A percentile compares a stretch with the other conserved stretches of the same genome.
phyloP scores from a whole-genome alignment of 192 early-diverging fungal genomes.

The Linnemannia hyalina region DNA sequence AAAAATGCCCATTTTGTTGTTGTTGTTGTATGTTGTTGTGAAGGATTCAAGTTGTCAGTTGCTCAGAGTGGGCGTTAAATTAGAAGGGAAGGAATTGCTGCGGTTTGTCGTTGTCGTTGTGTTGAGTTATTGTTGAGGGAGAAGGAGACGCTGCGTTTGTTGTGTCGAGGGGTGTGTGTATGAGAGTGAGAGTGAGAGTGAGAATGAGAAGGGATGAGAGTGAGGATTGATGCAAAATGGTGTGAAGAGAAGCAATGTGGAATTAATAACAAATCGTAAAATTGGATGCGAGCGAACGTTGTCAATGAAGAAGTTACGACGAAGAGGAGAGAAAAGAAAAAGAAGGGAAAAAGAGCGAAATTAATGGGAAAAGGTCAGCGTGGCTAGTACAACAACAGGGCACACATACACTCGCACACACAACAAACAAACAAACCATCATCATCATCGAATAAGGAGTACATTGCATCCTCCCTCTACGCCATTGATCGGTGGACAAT shows the following conservation, averaged over 20 bases:
- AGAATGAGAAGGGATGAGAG: background rate
- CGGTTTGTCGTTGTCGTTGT: background rate
- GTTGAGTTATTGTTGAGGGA: background rate
- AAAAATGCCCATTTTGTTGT: constrained; percentile 37
- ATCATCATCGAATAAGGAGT: no score
- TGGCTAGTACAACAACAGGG: background rate
- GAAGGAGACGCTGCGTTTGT: background rate
- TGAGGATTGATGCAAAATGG: background rate
- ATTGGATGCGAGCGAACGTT: no score
- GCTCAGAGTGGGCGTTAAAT: background rate
- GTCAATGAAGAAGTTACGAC: background rate
- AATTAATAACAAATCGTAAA: no score
- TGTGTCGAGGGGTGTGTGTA: background rate
- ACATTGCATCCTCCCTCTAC: no score
- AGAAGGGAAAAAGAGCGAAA: background rate
- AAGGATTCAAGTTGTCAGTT: background rate
- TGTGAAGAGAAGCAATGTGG: background rate
- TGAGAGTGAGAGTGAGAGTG: background rate
- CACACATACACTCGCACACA: background rate
- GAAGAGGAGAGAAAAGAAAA: background rate
- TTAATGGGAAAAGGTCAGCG: background rate
- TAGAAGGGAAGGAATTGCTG: background rate
- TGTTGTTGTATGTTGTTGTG: background rate
- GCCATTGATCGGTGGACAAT: background rate
- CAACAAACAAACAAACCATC: no score